A percentile compares a stretch with the other conserved stretches of the same genome.
Evolutionary conservation across 2,329 filamentous ascomycete genomes (phyloP).

Genomic region (Penicillium polonicum): DNA sequence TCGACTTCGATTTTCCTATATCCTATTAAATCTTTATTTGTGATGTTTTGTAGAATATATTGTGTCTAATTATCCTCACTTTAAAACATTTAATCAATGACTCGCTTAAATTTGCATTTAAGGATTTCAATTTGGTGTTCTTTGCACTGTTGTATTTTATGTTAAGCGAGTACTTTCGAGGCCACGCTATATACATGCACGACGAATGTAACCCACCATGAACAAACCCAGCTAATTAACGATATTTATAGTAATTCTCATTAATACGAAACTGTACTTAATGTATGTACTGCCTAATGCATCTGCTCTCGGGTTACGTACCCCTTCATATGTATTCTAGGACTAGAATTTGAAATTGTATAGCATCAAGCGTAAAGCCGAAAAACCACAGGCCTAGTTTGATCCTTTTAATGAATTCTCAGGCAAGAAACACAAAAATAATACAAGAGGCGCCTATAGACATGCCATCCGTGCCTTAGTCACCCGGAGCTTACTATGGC

Average conservation of each 20-base stretch:
- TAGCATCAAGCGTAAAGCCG: neutral
- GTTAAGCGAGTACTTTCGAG: neutral
- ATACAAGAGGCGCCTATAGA: neutral
- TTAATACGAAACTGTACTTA: neutral
- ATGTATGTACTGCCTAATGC: neutral
- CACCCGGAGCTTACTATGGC: no score
- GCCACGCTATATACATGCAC: neutral
- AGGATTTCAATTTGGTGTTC: neutral
- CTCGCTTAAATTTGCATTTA: accelerated
- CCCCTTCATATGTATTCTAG: neutral
- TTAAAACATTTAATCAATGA: neutral
- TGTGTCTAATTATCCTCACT: neutral
- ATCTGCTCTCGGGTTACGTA: neutral
- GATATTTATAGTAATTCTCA: constrained; percentile 1
- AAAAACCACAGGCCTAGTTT: neutral
- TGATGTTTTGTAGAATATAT: no score
- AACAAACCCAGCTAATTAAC: neutral
- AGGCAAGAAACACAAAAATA: neutral
- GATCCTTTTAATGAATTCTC: no score
- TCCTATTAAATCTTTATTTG: neutral
- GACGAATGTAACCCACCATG: neutral
- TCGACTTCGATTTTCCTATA: neutral
- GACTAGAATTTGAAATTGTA: neutral
- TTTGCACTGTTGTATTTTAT: no score
- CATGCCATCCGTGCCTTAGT: no score